Evolutionary conservation across 805 yeast species (phyloP).

Genomic region (Wickerhamomyces ciferrii): DNA sequence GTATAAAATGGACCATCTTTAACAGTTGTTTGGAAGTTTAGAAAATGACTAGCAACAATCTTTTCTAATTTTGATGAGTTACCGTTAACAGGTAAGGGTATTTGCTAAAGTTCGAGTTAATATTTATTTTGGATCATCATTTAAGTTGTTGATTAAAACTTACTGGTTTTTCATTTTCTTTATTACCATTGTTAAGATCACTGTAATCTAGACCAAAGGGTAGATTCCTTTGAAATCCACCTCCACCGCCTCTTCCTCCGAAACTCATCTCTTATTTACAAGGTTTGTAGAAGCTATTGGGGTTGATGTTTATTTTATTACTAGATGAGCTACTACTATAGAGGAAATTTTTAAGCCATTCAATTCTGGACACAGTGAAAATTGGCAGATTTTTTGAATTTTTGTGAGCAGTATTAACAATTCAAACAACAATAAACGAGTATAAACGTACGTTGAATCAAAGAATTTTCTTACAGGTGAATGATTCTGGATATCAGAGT

Average conservation of each 20-base stretch:
- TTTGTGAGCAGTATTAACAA: no score
- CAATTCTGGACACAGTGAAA: neutral
- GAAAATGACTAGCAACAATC: constrained; percentile 46
- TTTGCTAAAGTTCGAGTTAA: constrained; percentile 23
- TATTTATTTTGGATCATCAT: neutral
- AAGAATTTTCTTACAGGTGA: no score
- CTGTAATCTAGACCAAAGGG: constrained; percentile 74
- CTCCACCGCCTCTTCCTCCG: constrained; percentile 37
- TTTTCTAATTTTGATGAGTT: constrained; percentile 46
- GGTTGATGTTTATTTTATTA: neutral
- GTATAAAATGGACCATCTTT: constrained; percentile 65
- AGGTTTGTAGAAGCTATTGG: neutral
- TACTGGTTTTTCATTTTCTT: constrained; percentile 28
- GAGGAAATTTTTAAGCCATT: neutral
- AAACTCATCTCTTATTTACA: constrained; percentile 41
- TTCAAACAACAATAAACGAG: no score
- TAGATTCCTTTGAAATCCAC: constrained; percentile 33
- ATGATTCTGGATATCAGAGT: no score
- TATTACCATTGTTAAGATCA: constrained; percentile 39
- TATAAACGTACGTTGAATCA: no score
- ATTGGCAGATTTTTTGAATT: no score
- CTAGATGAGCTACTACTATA: neutral
- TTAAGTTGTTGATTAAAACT: neutral
- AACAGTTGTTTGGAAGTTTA: constrained; percentile 47
- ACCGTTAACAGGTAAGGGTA: constrained; percentile 62